Conservation (phyloP, 139 green algal genomes). For the Tetradesmus lagerheimii region DNA sequence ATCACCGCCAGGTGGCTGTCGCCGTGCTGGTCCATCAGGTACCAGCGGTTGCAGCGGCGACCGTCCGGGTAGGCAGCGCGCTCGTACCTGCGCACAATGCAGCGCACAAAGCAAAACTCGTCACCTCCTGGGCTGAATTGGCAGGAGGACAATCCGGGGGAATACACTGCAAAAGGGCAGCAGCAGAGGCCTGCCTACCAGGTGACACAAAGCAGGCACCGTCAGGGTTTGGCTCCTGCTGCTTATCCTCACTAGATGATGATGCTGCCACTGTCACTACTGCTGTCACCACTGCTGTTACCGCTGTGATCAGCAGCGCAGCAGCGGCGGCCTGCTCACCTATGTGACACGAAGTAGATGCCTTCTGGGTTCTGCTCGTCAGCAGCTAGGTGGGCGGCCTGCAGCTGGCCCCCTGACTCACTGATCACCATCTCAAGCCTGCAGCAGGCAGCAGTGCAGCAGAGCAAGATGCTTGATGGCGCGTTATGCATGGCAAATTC, state of each 20-base stretch:
- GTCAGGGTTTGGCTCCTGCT: slow-evolving; percentile 3
- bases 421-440: slow-evolving; percentile 63
- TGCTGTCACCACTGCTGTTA: neutral
- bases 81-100: slow-evolving; percentile 18
- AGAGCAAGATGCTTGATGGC: neutral
- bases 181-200: too few species aligned
- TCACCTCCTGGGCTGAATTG: too few species aligned
- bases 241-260: too few species aligned
- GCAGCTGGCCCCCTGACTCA: slow-evolving; percentile 6
- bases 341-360: slow-evolving; percentile 44
- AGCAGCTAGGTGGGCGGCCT: slow-evolving; percentile 20
- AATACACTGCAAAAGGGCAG: neutral
- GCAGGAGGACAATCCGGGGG: too few species aligned
- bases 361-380: slow-evolving; percentile 20
- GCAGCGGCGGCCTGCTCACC: neutral
- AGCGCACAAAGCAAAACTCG: neutral
- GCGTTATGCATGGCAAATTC: neutral
- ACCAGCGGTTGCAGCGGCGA: slow-evolving; percentile 61
- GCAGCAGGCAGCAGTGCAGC: neutral
- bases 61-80: slow-evolving; percentile 47
- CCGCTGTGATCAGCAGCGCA: neutral
- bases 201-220: slow-evolving; percentile 22
- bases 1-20: slow-evolving; percentile 66
- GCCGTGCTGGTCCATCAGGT: slow-evolving; percentile 72
- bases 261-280: neutral